Percentiles rank a stretch among this genome's conserved stretches.
These are phyloP conservation scores for Tulasnella sp. DNA, from an alignment of 768 basidiomycete species.

Conservation along the genomic window DNA sequence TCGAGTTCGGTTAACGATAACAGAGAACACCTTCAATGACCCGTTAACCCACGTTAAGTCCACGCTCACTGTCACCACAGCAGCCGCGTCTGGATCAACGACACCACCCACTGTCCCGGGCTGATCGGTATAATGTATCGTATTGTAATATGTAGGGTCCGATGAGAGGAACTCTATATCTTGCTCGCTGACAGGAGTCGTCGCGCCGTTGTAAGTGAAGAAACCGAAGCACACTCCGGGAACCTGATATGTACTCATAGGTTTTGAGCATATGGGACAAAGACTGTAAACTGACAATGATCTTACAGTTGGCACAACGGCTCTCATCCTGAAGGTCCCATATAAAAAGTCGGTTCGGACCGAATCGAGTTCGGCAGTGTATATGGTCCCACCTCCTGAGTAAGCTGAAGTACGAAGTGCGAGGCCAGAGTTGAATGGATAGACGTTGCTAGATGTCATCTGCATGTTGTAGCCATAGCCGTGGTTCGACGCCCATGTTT, in stretches of 20 bases:
- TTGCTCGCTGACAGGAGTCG: not conserved
- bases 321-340: conserved; percentile 21
- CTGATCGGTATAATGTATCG: conserved; percentile 20
- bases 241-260: not conserved
- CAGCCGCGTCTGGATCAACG: conserved; percentile 16
- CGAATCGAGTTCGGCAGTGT: conserved; percentile 16
- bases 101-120: conserved; percentile 18
- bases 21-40: too few species aligned
- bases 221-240: conserved; percentile 15
- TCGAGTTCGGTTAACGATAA: not conserved
- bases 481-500: not conserved
- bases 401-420: conserved; percentile 18
- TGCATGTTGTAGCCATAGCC: not conserved
- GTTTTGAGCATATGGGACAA: not conserved
- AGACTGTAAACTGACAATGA: conserved; percentile 9
- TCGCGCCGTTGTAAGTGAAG: conserved; percentile 17
- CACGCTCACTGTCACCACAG: conserved; percentile 8
- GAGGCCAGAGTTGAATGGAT: conserved; percentile 16
- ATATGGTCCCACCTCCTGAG: conserved; percentile 15
- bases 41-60: conserved; percentile 19
- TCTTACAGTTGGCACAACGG: conserved; percentile 16
- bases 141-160: conserved; percentile 18
- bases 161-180: conserved; percentile 20
- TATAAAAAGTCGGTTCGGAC: conserved; percentile 14
- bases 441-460: not conserved